Evolutionary conservation across 129 eudicot genomes (phyloP), one percentile per base, ranked within the genome.

Genomic region (Flaveria robusta): DNA sequence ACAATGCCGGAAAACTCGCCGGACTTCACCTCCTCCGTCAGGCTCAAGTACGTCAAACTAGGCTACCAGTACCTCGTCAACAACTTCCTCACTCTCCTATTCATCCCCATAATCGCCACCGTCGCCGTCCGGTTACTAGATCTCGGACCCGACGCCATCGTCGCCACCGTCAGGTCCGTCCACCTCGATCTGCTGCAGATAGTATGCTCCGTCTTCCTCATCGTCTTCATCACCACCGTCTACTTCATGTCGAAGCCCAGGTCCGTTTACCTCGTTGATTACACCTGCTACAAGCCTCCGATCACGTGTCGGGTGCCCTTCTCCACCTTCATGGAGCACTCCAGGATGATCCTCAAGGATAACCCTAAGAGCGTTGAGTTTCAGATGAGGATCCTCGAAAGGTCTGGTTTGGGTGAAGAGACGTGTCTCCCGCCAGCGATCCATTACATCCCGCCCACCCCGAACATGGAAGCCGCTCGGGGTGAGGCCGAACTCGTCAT

Each of bases 341-440:
- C 89, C 0, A 71, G 84, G 0, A 67, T 87, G 6, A 88, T 37
- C 69, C 72, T 86, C 11, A 80, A 80, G 9, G 87, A 79, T 37
- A 83, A 86, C 37, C 87, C 86, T 10, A 90, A 86, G 18, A 82
- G 87, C 43, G 91, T 88, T 1, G 89, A 90, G 12, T 91, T 91
- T 75, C 97, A 91, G 59, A 86, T 86, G 91, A 68, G 85, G 43
- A 91, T 91, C 51, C 85, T 91, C 0, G 97, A 91, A 42, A 64
- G 90, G 0, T 90, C 96, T 0, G 96, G 93, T 0, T 71, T 88
- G 47, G 90, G 96, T 2, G 93, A 90, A 67, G 93, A 90, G 43
- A 90, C 93, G 0, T 77, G 93, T 63, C 49, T 90, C 10, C 93
- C 93, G 0, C 91, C 93, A 0, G 87, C 93, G 0, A 82, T 88